Base-by-base conservation (phyloP, 345 rosid genomes). In the Heritiera fomes region DNA sequence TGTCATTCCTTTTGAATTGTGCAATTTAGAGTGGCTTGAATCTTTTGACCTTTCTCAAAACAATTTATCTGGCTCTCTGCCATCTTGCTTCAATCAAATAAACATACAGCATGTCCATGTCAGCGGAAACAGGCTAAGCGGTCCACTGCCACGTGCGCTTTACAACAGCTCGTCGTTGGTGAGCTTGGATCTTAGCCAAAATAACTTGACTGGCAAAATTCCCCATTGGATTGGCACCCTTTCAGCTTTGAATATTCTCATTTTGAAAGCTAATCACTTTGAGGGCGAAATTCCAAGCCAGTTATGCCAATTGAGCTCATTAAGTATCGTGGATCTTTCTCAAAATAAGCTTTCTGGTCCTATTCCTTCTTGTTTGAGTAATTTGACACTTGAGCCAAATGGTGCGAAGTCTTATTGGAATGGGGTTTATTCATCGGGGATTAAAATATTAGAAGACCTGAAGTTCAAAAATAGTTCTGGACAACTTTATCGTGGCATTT, bases 31-130 rank as follows among this genome's bases (percentile, higher is more conserved):
- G 0, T 0, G 0, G 1, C 73, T 79, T 20, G 0, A 9, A 0
- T 30, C n/a, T 34, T 45, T 83, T 12, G 81, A 77, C 78, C 81
- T 83, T 38, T 80, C 86, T 17, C 23, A 12, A 0, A 80, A 77
- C 45, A 46, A 58, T 40, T 8, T 83, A 1, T 75, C 68, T 43
- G 78, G 81, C 0, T 2, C 38, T 6, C 20, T 80, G 1, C 83
- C 81, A 2, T 0, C 66, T 0, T 77, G 83, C 60, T 23, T 7
- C 23, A 34, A 70, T 28, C 10, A 4, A 47, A 5, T 23, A 32
- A 0, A 1, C 7, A 15, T 80, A 18, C 12, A 0, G 23, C 49
- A 28, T 6, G 59, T 80, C 13, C 68, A 77, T 56, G 40, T 83
- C 28, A 1, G 79, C 20, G 18, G 15, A 38, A 73, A 58, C 12